Conservation (phyloP, 331 rosid species). For the Pyracantha coccinea region DNA sequence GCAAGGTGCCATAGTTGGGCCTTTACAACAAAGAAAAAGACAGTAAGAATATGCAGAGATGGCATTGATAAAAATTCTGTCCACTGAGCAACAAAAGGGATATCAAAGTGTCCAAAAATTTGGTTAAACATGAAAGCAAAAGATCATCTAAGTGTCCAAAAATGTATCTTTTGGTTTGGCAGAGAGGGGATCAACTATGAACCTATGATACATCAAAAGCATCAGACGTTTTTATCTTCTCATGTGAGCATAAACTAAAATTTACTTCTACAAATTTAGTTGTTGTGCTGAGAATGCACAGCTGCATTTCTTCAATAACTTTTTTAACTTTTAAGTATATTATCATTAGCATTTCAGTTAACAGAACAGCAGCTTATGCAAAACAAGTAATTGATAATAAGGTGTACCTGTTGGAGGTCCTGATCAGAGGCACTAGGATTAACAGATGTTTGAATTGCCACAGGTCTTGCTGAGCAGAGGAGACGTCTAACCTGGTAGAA, state of each 20-base stretch:
- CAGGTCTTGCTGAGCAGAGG: constrained; percentile 93
- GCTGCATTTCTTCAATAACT: not conserved
- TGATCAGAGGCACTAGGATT: constrained; percentile 92
- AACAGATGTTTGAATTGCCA: constrained; percentile 84
- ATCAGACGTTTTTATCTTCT: not conserved
- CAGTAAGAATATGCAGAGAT: constrained; percentile 4
- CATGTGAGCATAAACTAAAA: not conserved
- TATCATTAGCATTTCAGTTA: not conserved
- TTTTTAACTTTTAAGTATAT: not conserved
- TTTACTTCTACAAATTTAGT: not conserved
- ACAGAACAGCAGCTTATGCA: constrained; percentile 5
- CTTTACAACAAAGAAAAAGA: constrained; percentile 33
- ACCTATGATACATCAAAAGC: not conserved
- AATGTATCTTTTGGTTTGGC: not conserved
- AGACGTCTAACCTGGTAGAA: constrained; percentile 78
- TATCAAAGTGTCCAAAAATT: not conserved
- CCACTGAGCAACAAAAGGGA: not conserved
- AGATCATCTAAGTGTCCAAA: not conserved
- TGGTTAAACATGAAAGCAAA: not conserved
- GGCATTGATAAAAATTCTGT: not conserved
- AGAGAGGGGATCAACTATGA: not conserved
- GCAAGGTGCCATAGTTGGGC: constrained; percentile 96
- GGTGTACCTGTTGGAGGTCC: constrained; percentile 90
- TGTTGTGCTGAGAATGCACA: not conserved
- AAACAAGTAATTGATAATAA: constrained; percentile 7